Conservation (phyloP, 257 asterid genomes). For the Leonotis leonurus region DNA sequence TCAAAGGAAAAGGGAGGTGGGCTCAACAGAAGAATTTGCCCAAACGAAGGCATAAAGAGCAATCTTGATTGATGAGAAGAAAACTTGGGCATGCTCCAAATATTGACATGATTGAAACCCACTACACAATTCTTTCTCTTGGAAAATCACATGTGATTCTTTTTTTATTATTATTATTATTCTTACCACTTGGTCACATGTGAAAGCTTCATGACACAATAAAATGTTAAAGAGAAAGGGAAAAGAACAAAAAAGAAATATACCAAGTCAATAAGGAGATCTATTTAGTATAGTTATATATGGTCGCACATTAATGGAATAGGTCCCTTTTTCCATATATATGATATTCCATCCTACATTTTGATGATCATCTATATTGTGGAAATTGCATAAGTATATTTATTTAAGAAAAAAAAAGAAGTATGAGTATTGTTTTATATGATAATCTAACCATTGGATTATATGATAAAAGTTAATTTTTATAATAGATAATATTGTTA, state of each 20-base stretch:
- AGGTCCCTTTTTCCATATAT: too few species aligned
- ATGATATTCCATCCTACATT: too few species aligned
- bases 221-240: neutral
- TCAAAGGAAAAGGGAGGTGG: slow-evolving; percentile 9
- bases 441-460: neutral
- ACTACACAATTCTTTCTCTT: neutral
- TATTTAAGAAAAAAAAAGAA: too few species aligned
- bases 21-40: slow-evolving; percentile 14
- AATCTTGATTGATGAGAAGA: slow-evolving; percentile 21
- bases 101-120: slow-evolving; percentile 17
- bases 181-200: neutral
- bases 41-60: slow-evolving; percentile 2
- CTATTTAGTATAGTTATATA: slow-evolving; percentile 15
- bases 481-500: too few species aligned
- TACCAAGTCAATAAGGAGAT: slow-evolving; percentile 25
- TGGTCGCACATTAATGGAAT: slow-evolving; percentile 6
- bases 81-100: slow-evolving; percentile 11
- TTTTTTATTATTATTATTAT: neutral
- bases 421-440: too few species aligned
- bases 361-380: too few species aligned
- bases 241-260: neutral
- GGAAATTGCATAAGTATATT: too few species aligned
- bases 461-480: too few species aligned
- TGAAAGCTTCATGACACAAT: slow-evolving; percentile 12
- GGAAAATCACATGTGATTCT: slow-evolving; percentile 13